These are phyloP conservation scores for Arabidopsis lyrata DNA, from an alignment of 441 rosid species.

Conservation along the genomic window DNA sequence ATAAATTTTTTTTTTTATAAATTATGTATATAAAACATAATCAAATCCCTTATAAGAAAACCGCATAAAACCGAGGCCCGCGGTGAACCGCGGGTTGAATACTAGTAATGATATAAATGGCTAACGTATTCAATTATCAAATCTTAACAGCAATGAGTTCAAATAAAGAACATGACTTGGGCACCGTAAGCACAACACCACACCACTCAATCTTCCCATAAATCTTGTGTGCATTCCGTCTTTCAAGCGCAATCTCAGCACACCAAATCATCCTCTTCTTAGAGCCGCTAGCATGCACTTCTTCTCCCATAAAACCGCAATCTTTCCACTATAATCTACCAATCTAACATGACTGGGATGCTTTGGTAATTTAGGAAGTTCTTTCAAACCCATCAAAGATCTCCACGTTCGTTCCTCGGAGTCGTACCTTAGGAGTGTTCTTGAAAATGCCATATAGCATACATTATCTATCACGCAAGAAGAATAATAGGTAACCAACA, in stretches of 20 bases:
- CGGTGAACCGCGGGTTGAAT: no score
- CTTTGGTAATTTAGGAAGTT: background rate
- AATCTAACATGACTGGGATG: background rate
- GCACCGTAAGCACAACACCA: background rate
- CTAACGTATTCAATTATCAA: background rate
- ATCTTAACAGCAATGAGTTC: background rate
- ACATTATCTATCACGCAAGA: background rate
- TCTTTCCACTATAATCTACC: conserved; percentile 14
- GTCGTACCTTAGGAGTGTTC: background rate
- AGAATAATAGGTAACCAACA: background rate
- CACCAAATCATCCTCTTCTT: conserved; percentile 2
- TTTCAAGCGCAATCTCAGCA: conserved; percentile 13
- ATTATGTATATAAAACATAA: no score
- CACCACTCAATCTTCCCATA: conserved; percentile 13
- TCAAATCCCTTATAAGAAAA: no score
- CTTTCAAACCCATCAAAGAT: background rate
- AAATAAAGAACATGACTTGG: background rate
- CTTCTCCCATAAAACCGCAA: conserved; percentile 21
- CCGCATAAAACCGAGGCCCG: no score
- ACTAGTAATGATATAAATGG: no score
- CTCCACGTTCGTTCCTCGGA: background rate
- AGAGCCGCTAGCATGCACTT: background rate
- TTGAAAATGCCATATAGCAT: background rate
- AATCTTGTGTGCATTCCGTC: background rate
- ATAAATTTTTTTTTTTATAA: no score